These are phyloP conservation scores for Microsporum canis DNA, from an alignment of 2,329 filamentous ascomycete genomes.

Conservation along the genomic window DNA sequence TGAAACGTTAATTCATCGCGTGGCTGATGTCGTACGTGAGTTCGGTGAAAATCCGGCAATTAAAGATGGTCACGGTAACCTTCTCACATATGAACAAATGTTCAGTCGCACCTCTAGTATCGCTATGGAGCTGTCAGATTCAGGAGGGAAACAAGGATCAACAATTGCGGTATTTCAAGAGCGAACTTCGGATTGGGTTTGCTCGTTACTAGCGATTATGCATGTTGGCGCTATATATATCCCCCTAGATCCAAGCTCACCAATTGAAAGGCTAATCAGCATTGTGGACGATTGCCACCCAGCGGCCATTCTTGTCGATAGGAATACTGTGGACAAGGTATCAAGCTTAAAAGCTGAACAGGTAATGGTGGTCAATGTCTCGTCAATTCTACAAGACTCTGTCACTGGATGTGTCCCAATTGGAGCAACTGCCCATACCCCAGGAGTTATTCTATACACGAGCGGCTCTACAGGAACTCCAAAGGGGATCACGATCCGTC, in stretches of 20 bases:
- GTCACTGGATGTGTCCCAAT: too few relatives aligned
- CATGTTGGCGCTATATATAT: conserved; percentile 27
- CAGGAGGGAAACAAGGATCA: conserved; percentile 14
- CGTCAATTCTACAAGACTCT: too few relatives aligned
- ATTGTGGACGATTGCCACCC: background rate
- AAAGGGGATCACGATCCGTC: conserved; percentile 31
- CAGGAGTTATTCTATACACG: conserved; percentile 24
- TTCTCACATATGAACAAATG: conserved; percentile 29
- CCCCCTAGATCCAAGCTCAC: conserved; percentile 28
- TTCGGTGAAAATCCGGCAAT: conserved; percentile 20
- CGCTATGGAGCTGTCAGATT: conserved; percentile 19
- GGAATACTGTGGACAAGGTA: too few relatives aligned
- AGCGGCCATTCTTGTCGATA: conserved; percentile 12
- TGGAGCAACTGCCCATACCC: conserved; percentile 5
- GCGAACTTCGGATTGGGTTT: conserved; percentile 26
- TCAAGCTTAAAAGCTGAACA: too few relatives aligned
- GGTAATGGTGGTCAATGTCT: too few relatives aligned
- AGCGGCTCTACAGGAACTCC: conserved; percentile 25
- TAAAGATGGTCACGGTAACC: conserved; percentile 17
- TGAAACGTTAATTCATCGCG: conserved; percentile 25
- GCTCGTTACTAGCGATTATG: conserved; percentile 26
- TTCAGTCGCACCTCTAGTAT: conserved; percentile 26
- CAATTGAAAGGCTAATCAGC: background rate
- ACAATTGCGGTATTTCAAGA: conserved; percentile 34
- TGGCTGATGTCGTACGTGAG: conserved; percentile 24